Conservation (phyloP, 176 grass and related monocot species). For the Carex myosuroides region DNA sequence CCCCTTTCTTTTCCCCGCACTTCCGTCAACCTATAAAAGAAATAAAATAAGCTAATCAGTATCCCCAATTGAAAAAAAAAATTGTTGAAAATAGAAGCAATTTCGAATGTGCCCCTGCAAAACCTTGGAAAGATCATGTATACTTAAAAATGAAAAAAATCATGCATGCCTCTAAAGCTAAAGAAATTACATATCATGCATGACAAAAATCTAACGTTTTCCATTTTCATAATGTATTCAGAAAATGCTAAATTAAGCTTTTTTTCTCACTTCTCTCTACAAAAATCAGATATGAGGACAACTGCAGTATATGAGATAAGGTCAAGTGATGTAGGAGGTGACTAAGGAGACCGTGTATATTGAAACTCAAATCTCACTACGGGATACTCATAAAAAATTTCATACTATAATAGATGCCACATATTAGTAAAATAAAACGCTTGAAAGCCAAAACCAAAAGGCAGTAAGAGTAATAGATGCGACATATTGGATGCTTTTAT, state of each 20-base stretch:
- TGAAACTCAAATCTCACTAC: background rate
- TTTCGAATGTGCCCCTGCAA: background rate
- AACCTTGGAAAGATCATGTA: background rate
- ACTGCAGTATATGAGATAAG: background rate
- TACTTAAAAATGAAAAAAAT: background rate
- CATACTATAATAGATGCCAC: background rate
- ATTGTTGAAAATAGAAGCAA: background rate
- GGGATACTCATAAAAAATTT: background rate
- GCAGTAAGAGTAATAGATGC: background rate
- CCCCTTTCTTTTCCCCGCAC: constrained; percentile 42
- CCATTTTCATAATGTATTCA: background rate
- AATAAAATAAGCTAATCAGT: background rate
- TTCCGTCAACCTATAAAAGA: constrained; percentile 53
- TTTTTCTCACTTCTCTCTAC: background rate
- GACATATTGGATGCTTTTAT: background rate
- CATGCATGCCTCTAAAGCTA: background rate
- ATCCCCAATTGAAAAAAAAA: background rate
- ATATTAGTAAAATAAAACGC: too few relatives aligned
- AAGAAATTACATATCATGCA: background rate
- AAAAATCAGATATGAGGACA: background rate
- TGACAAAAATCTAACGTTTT: background rate
- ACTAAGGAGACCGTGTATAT: background rate
- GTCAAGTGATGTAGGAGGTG: background rate
- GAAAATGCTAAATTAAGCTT: background rate
- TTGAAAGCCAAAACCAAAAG: background rate